Evolutionary conservation across 768 basidiomycete genomes (phyloP).

Genomic region (Mycena metata): DNA sequence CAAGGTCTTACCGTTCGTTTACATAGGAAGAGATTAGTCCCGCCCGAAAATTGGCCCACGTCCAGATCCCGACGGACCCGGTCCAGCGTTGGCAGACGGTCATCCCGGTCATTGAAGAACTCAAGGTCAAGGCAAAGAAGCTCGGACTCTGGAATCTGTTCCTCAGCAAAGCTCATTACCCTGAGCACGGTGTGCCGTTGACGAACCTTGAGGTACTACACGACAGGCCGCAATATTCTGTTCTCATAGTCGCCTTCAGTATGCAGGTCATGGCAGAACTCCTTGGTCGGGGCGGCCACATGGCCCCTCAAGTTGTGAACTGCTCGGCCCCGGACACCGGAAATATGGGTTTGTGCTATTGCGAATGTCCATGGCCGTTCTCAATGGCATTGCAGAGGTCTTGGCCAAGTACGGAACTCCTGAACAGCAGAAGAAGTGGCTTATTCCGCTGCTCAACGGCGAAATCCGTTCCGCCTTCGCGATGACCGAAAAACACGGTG

Average conservation of each 20-base stretch:
- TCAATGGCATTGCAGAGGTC: conserved; percentile 75
- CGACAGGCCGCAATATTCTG: not conserved
- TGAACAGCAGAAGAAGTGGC: conserved; percentile 93
- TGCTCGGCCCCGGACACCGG: conserved; percentile 98
- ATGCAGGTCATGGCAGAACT: conserved; percentile 98
- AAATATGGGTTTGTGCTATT: conserved; percentile 84
- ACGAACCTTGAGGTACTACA: conserved; percentile 88
- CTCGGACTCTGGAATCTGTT: conserved; percentile 98
- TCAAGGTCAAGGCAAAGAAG: conserved; percentile 90
- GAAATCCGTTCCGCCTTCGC: conserved; percentile 95
- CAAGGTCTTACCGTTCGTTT: not conserved
- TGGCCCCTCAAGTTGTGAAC: conserved; percentile 90
- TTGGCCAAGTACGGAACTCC: conserved; percentile 93
- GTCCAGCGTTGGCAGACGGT: conserved; percentile 86
- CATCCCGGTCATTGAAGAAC: conserved; percentile 82
- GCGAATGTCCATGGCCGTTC: not conserved
- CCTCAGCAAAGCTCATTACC: conserved; percentile 94
- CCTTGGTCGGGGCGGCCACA: conserved; percentile 84
- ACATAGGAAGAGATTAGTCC: conserved; percentile 91
- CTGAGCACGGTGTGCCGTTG: conserved; percentile 88
- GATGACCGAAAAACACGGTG: conserved; percentile 96
- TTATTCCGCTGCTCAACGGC: conserved; percentile 88
- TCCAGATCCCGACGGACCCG: conserved; percentile 84
- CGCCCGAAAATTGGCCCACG: conserved; percentile 79
- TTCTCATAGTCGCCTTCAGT: conserved; percentile 60